A percentile compares a stretch with the other conserved stretches of the same genome.
Conservation (phyloP, 108 stramenopile genomes). For the Nitzschia sp. region DNA sequence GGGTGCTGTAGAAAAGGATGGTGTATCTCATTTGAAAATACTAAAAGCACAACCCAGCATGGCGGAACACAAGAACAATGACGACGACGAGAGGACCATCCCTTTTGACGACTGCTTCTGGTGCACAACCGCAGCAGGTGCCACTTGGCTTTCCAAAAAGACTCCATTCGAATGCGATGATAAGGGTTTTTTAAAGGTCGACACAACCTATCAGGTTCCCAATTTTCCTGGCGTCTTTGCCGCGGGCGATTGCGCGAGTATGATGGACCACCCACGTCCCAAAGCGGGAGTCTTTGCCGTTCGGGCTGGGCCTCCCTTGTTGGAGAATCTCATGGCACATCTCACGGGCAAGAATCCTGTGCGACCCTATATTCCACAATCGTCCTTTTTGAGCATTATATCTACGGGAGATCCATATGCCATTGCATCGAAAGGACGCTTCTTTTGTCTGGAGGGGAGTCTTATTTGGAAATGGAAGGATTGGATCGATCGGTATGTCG, state of each 20-base stretch:
- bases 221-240: conserved; percentile 55
- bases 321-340: conserved; percentile 41
- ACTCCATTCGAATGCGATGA: conserved; percentile 44
- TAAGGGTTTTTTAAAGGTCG: conserved; percentile 57
- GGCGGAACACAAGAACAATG: too few relatives aligned
- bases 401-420: conserved; percentile 67
- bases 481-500: conserved; percentile 44
- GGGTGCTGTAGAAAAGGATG: conserved; percentile 15
- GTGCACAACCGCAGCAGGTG: conserved; percentile 59
- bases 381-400: conserved; percentile 56
- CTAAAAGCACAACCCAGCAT: neutral
- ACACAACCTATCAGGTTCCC: conserved; percentile 44
- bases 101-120: conserved; percentile 48
- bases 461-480: conserved; percentile 75
- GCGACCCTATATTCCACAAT: conserved; percentile 24
- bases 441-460: conserved; percentile 50
- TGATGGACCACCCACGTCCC: conserved; percentile 60
- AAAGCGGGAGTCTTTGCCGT: conserved; percentile 82
- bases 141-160: conserved; percentile 41
- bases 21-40: neutral
- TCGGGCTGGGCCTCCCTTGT: conserved; percentile 65
- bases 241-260: conserved; percentile 61
- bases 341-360: conserved; percentile 14
- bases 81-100: neutral
- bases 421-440: conserved; percentile 52